Conservation (phyloP, 768 basidiomycete species). For the Mycena vitilis region DNA sequence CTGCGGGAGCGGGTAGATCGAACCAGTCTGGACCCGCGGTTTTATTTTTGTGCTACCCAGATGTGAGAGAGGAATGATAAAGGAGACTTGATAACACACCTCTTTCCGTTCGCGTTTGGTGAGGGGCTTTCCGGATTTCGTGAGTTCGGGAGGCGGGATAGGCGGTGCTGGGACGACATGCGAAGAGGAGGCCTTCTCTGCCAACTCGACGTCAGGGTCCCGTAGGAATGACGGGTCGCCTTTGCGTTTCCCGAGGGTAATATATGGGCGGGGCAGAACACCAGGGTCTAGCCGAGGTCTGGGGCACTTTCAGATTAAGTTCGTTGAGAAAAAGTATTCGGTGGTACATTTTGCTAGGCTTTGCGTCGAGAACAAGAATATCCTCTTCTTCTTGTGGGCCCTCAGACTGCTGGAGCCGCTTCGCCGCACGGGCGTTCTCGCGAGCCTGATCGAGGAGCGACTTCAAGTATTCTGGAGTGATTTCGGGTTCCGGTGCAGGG, state of each 20-base stretch:
- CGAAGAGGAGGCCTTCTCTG: constrained; percentile 63
- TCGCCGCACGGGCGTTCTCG: constrained; percentile 56
- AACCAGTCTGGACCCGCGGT: constrained; percentile 90
- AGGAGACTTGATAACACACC: constrained; percentile 51
- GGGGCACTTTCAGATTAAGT: constrained; percentile 44
- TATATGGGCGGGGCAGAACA: constrained; percentile 71
- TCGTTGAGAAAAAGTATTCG: constrained; percentile 10
- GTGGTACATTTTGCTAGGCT: constrained; percentile 17
- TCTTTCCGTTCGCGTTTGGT: constrained; percentile 81
- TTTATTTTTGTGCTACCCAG: constrained; percentile 68
- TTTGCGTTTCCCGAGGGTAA: constrained; percentile 60
- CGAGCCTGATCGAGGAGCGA: constrained; percentile 73
- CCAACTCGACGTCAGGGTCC: constrained; percentile 71
- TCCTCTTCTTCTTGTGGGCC: constrained; percentile 57
- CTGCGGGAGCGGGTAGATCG: constrained; percentile 85
- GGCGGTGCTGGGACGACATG: constrained; percentile 68
- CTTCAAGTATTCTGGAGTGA: constrained; percentile 70
- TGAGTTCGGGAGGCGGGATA: constrained; percentile 67
- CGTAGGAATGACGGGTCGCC: constrained; percentile 60
- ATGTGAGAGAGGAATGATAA: constrained; percentile 15
- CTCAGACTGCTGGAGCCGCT: constrained; percentile 38
- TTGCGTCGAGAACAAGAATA: constrained; percentile 59
- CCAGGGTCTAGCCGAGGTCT: constrained; percentile 78
- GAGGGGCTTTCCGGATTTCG: constrained; percentile 71
- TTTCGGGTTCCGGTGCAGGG: constrained; percentile 51